A percentile compares a stretch with the other conserved stretches of the same genome.
These are phyloP conservation scores for Elsinoe australis DNA, from an alignment of 2,329 filamentous ascomycete species.

Conservation along the genomic window DNA sequence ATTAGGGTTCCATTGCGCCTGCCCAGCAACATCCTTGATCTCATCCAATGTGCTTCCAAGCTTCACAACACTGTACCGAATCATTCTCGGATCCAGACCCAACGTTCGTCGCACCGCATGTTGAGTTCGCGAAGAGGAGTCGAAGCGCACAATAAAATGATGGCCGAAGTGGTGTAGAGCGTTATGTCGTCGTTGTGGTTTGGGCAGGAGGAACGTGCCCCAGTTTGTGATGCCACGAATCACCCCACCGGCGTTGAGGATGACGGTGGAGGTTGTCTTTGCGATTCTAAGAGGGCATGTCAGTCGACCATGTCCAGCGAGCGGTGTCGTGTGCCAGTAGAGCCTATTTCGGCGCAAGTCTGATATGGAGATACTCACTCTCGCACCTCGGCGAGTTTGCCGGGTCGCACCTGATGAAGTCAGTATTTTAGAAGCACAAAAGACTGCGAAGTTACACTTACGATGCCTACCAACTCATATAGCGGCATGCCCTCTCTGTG, in stretches of 20 bases:
- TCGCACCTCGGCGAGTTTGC: constrained; percentile 83
- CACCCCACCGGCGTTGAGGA: constrained; percentile 78
- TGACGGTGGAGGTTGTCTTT: constrained; percentile 69
- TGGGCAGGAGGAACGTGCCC: constrained; percentile 84
- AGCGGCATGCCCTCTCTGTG: constrained; percentile 34
- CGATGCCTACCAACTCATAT: constrained; percentile 95
- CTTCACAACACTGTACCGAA: constrained; percentile 79
- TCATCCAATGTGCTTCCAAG: constrained; percentile 61
- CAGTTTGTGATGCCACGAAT: constrained; percentile 91
- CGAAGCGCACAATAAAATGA: constrained; percentile 98
- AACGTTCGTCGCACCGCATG: constrained; percentile 67
- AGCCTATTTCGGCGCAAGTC: too few species aligned
- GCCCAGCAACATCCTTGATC: constrained; percentile 51
- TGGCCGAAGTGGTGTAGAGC: constrained; percentile 76
- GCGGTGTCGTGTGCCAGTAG: too few species aligned
- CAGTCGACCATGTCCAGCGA: not conserved
- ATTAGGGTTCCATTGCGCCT: constrained; percentile 42
- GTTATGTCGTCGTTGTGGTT: constrained; percentile 70
- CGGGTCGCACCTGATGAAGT: constrained; percentile 69
- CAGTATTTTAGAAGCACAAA: too few species aligned
- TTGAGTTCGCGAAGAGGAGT: constrained; percentile 66
- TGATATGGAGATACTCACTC: constrained; percentile 58
- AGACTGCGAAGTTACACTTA: too few species aligned
- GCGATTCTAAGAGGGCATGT: constrained; percentile 59
- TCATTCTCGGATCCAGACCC: constrained; percentile 79